Evolutionary conservation across 306 rosid genomes (phyloP), one percentile per base, ranked within the genome.

Genomic region (Senna siamea): DNA sequence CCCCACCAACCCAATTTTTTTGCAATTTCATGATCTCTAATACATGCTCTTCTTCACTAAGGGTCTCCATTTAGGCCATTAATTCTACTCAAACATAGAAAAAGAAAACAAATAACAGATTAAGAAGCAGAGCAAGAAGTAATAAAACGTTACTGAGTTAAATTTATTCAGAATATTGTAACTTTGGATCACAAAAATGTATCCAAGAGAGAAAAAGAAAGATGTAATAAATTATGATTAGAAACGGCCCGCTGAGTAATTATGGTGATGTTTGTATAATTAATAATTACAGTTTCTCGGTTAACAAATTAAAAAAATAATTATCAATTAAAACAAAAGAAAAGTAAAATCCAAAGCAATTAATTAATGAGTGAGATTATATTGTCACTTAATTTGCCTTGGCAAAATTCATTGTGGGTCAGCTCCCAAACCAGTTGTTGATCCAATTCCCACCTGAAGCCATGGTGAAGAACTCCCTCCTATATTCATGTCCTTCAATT

Each of bases 391-490:
- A 56, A 4, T 81, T 35, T 62, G 70, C 67, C 41, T 69, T 75
- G 71, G 56, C 14, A 40, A 80, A 78, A n/a, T n/a, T 9, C 4
- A 44, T 38, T 52, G 40, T 8, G 69, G 62, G 13, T 85, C 68
- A 83, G 12, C 78, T 30, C 81, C 87, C 26, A 89, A 87, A 72
- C 88, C 90, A 51, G 87, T 84, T 23, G 93, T 79, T 85, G 97
- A 80, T 78, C 96, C 89, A 34, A 94, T 86, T 69, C 97, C 99
- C 44, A 94, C 92, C 79, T 94, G 97, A 85, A 94, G 81, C 99
- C 99, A 94, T 37, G 92, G 89, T 3, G 99, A 91, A 63, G 93
- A 88, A 76, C 81, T 86, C 55, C 89, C 92, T 80, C 86, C 84
- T 19, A 66, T 66, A 56, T 70, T 91, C 20, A 85, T 87, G 58